Evolutionary conservation across 1,284 basidiomycete genomes (phyloP).

Genomic region (Cutaneotrichosporon sp.): DNA sequence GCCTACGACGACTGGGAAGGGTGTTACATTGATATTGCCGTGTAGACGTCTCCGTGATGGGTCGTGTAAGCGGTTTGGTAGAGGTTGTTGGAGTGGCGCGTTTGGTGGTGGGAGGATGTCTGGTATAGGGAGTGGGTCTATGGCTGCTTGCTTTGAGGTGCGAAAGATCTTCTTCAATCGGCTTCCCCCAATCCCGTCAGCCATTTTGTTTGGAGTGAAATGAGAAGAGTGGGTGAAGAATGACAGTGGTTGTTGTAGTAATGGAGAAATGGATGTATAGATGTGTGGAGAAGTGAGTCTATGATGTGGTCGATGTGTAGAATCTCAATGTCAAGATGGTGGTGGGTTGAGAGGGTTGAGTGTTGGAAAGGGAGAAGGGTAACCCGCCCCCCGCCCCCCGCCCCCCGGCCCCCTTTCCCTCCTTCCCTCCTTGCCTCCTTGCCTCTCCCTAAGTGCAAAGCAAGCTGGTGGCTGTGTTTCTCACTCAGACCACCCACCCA

Average conservation of each 20-base stretch:
- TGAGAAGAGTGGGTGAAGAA: neutral
- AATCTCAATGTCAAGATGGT: no score
- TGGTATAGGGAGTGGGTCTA: slow-evolving; percentile 13
- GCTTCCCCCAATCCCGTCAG: slow-evolving; percentile 14
- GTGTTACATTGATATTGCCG: slow-evolving; percentile 34
- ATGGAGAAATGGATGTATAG: neutral
- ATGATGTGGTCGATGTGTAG: neutral
- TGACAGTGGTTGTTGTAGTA: neutral
- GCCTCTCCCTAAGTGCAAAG: no score
- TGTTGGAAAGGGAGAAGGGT: no score
- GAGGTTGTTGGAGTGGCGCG: slow-evolving; percentile 8
- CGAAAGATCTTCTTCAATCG: slow-evolving; percentile 25
- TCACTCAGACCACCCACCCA: no score
- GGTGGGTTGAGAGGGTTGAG: no score
- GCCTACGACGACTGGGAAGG: slow-evolving; percentile 41
- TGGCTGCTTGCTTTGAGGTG: slow-evolving; percentile 14
- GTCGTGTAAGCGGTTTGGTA: neutral
- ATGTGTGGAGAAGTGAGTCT: neutral
- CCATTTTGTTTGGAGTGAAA: slow-evolving; percentile 1
- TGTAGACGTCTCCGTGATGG: slow-evolving; percentile 12
- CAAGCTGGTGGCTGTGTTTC: no score
- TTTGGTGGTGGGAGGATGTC: slow-evolving; percentile 1
- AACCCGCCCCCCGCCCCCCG: no score
- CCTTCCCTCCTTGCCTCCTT: no score
- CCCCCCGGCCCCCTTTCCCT: no score